A percentile compares a stretch with the other conserved stretches of the same genome.
These are phyloP conservation scores for Didymella glomerata DNA, from an alignment of 2,329 filamentous ascomycete genomes.

Conservation along the genomic window DNA sequence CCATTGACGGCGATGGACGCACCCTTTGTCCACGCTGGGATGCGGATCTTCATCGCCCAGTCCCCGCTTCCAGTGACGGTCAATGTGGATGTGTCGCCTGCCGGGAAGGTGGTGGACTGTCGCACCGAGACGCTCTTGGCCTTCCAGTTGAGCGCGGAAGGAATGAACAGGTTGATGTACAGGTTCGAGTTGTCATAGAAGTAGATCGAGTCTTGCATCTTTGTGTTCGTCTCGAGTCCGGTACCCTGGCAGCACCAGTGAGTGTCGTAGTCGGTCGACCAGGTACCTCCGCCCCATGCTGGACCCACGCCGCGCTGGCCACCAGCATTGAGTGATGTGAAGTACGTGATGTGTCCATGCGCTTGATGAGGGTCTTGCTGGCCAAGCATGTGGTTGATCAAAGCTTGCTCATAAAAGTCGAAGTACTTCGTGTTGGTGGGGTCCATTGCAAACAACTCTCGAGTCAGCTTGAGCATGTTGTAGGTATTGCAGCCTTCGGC, in stretches of 20 bases:
- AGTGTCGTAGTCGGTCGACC: constrained; percentile 62
- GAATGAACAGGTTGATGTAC: constrained; percentile 2
- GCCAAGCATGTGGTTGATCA: constrained; percentile 10
- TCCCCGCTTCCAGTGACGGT: constrained; percentile 3
- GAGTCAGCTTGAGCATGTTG: constrained; percentile 9
- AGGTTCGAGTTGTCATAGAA: constrained; percentile 1
- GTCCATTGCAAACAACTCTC: constrained; percentile 2
- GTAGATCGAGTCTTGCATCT: constrained; percentile 62
- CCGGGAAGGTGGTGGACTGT: constrained; percentile 1
- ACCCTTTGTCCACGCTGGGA: constrained; percentile 1
- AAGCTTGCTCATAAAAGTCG: constrained; percentile 7
- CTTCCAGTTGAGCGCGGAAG: constrained; percentile 46
- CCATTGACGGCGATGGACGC: constrained; percentile 8
- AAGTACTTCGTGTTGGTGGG: constrained; percentile 1
- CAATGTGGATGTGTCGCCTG: background rate
- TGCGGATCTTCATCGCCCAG: constrained; percentile 4
- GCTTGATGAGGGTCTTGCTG: constrained; percentile 1
- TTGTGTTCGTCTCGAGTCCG: constrained; percentile 63
- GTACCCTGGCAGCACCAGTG: constrained; percentile 66
- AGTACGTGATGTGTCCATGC: constrained; percentile 6
- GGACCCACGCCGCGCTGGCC: constrained; percentile 60
- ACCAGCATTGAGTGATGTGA: constrained; percentile 3
- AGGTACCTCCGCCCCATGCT: constrained; percentile 62
- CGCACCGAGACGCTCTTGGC: background rate
- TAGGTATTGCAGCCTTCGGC: constrained; percentile 8